Percentiles rank a stretch among this genome's conserved stretches.
Conservation (phyloP, 2,329 filamentous ascomycete species). For the Paradendryphiella salina region DNA sequence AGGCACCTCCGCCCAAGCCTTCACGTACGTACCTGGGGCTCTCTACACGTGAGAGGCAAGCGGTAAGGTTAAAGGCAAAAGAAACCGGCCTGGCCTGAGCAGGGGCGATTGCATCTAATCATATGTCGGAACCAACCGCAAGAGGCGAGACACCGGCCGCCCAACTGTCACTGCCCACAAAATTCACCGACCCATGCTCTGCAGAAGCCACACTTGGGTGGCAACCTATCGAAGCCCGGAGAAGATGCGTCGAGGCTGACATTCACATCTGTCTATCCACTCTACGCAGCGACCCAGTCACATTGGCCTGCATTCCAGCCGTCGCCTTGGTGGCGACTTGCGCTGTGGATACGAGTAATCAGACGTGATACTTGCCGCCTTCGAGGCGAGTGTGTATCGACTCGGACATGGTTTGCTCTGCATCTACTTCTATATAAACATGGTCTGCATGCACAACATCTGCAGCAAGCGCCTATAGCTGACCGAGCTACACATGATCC, state of each 20-base stretch:
- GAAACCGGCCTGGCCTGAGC: conserved; percentile 13
- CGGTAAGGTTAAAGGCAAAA: conserved; percentile 9
- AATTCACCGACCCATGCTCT: conserved; percentile 37
- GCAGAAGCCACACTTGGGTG: conserved; percentile 29
- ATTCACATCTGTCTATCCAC: conserved; percentile 19
- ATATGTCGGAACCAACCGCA: conserved; percentile 25
- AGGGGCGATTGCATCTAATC: conserved; percentile 30
- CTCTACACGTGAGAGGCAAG: conserved; percentile 5
- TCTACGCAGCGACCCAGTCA: conserved; percentile 19
- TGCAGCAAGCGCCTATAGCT: conserved; percentile 11
- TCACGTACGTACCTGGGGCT: conserved; percentile 31
- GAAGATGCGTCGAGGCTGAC: conserved; percentile 31
- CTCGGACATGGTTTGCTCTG: conserved; percentile 19
- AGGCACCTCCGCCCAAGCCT: conserved; percentile 28
- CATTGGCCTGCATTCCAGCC: conserved; percentile 17
- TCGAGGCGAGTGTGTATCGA: conserved; percentile 17
- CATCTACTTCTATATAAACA: conserved; percentile 22
- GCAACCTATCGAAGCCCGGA: conserved; percentile 37
- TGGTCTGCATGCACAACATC: conserved; percentile 24
- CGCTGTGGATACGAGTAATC: conserved; percentile 19
- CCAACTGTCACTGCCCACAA: conserved; percentile 23
- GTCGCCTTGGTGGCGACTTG: conserved; percentile 12
- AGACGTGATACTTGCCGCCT: conserved; percentile 25
- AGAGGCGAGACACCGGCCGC: conserved; percentile 28
- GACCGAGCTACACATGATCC: conserved; percentile 5